phyloP scores from a whole-genome alignment of 208 protist species.

The Phytomonas sp. region DNA sequence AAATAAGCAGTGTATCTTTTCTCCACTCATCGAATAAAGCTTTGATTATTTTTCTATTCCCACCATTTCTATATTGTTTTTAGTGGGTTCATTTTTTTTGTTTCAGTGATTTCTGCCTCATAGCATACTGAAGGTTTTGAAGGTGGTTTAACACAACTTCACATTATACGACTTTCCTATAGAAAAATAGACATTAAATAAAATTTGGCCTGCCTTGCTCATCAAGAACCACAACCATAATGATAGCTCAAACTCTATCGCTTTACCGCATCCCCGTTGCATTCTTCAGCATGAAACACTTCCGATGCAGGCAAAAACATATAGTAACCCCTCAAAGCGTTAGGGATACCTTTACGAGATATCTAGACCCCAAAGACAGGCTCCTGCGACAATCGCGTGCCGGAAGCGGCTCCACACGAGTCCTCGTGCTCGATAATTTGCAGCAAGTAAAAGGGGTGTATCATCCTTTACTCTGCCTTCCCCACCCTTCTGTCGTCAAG shows the following conservation, averaged over 20 bases:
- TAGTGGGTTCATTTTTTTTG: background rate
- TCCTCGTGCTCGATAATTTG: constrained; percentile 73
- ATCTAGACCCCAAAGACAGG: constrained; percentile 42
- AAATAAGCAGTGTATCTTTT: background rate
- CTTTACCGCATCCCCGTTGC: constrained; percentile 49
- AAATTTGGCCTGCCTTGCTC: background rate
- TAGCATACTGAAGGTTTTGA: background rate
- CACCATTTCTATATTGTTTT: no score
- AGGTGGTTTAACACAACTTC: constrained; percentile 1
- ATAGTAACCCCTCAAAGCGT: constrained; percentile 32
- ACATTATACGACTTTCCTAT: constrained; percentile 9
- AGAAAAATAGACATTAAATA: constrained; percentile 4
- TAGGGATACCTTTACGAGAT: constrained; percentile 23
- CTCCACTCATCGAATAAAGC: background rate
- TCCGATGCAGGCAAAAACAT: constrained; percentile 48
- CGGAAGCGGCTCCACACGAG: constrained; percentile 43
- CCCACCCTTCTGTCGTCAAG: constrained; percentile 38
- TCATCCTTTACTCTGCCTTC: constrained; percentile 56
- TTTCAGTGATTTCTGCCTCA: background rate
- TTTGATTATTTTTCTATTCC: background rate
- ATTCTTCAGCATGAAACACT: constrained; percentile 77
- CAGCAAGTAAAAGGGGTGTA: constrained; percentile 80
- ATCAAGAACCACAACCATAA: constrained; percentile 5
- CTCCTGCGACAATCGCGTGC: constrained; percentile 62
- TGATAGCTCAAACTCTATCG: constrained; percentile 8